These are phyloP conservation scores for Xylariales sp. DNA, from an alignment of 2,329 filamentous ascomycete species.

Conservation along the genomic window DNA sequence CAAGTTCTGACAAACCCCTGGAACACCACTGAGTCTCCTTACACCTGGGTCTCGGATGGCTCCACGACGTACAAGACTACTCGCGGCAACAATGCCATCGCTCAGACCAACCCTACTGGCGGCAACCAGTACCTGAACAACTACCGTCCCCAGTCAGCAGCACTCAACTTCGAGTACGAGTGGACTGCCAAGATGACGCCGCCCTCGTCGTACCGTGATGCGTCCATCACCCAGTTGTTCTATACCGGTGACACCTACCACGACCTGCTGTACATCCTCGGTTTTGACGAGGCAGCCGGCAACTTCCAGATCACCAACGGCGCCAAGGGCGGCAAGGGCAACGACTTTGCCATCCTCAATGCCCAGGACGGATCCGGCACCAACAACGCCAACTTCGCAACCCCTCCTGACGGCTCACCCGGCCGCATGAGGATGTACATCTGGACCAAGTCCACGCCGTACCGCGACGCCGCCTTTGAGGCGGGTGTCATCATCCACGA, in stretches of 20 bases:
- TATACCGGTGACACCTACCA: constrained; percentile 58
- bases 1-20: constrained; percentile 42
- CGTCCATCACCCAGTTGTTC: constrained; percentile 55
- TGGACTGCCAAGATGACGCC: constrained; percentile 29
- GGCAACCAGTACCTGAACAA: constrained; percentile 39
- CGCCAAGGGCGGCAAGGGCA: constrained; percentile 43
- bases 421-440: constrained; percentile 58
- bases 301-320: constrained; percentile 59
- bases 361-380: constrained; percentile 49
- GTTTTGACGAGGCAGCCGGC: constrained; percentile 53
- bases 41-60: constrained; percentile 50
- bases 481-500: constrained; percentile 58
- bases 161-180: constrained; percentile 42
- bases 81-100: constrained; percentile 55
- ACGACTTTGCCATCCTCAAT: constrained; percentile 51
- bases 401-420: constrained; percentile 44
- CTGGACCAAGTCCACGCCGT: constrained; percentile 43
- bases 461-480: constrained; percentile 54
- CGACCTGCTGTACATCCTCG: constrained; percentile 52
- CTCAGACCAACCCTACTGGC: constrained; percentile 46
- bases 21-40: constrained; percentile 39
- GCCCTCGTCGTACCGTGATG: constrained; percentile 42
- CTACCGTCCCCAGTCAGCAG: constrained; percentile 41
- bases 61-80: constrained; percentile 44
- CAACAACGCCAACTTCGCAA: constrained; percentile 57